phyloP scores from a whole-genome alignment of 148 eudicot species.

The Spergularia marina region DNA sequence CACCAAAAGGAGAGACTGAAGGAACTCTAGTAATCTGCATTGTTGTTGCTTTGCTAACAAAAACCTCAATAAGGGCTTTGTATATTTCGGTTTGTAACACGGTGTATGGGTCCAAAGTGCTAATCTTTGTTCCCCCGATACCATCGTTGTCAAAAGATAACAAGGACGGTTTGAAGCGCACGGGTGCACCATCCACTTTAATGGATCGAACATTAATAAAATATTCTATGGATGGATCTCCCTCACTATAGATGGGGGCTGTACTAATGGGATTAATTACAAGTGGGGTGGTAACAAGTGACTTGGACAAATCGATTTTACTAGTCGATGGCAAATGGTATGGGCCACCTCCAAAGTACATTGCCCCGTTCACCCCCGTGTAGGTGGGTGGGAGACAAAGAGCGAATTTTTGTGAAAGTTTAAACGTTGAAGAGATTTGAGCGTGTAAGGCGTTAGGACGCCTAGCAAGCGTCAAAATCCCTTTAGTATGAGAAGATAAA shows the following conservation, averaged over 20 bases:
- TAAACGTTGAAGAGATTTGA: slow-evolving; percentile 25
- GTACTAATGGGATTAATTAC: slow-evolving; percentile 36
- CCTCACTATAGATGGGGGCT: slow-evolving; percentile 22
- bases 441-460: slow-evolving; percentile 20
- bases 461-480: slow-evolving; percentile 29
- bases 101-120: slow-evolving; percentile 42
- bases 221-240: slow-evolving; percentile 36
- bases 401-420: slow-evolving; percentile 32
- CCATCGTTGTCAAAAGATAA: slow-evolving; percentile 31
- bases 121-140: slow-evolving; percentile 33
- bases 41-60: slow-evolving; percentile 32
- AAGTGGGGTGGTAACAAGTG: slow-evolving; percentile 33
- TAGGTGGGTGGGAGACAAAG: slow-evolving; percentile 28
- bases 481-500: slow-evolving; percentile 25
- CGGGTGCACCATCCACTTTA: slow-evolving; percentile 24
- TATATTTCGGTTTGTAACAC: slow-evolving; percentile 39
- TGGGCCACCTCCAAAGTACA: slow-evolving; percentile 39
- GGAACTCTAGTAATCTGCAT: slow-evolving; percentile 39
- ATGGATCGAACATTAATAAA: slow-evolving; percentile 38
- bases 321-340: slow-evolving; percentile 25
- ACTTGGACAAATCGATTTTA: slow-evolving; percentile 15
- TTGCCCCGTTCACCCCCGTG: slow-evolving; percentile 24
- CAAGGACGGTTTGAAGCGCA: slow-evolving; percentile 27
- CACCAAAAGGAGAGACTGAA: slow-evolving; percentile 43
- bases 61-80: slow-evolving; percentile 33